Conservation (phyloP, 2,329 filamentous ascomycete species). For the Geosmithia flava region DNA sequence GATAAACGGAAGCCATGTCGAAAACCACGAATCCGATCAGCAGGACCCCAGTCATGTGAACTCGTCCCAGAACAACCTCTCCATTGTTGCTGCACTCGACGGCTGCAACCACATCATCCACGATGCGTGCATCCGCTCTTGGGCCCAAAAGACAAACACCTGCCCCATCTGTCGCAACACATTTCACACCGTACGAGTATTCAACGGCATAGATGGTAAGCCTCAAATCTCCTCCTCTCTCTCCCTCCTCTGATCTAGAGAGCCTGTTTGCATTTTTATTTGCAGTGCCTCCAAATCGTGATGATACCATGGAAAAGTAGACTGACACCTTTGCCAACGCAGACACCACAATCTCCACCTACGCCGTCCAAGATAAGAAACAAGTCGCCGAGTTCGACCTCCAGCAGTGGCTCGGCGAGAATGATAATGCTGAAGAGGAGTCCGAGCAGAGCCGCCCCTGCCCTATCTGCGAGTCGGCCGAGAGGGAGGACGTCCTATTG, state of each 20-base stretch:
- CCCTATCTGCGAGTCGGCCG: conserved; percentile 68
- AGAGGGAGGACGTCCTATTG: conserved; percentile 74
- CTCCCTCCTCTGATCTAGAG: neutral
- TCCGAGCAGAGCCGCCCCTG: conserved; percentile 63
- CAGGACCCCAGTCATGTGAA: neutral
- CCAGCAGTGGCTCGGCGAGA: conserved; percentile 59
- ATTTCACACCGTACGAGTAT: conserved; percentile 84
- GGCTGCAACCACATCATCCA: conserved; percentile 89
- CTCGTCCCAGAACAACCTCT: conserved; percentile 16
- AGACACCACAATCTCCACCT: conserved; percentile 45
- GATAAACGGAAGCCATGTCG: conserved; percentile 3
- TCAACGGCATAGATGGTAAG: conserved; percentile 68
- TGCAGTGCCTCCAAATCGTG: neutral
- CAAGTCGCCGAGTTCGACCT: conserved; percentile 85
- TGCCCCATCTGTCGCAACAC: conserved; percentile 91
- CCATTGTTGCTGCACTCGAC: conserved; percentile 45
- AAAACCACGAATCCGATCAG: conserved; percentile 10
- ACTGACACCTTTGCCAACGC: neutral
- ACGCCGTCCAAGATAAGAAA: conserved; percentile 66
- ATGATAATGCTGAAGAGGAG: conserved; percentile 54
- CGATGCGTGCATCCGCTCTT: conserved; percentile 82
- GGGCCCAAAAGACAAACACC: conserved; percentile 94
- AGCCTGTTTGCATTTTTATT: neutral
- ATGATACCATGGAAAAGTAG: neutral
- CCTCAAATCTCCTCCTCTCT: conserved; percentile 6